A percentile compares a stretch with the other conserved stretches of the same genome.
These are phyloP conservation scores for Penicillium steckii DNA, from an alignment of 495 filamentous ascomycete species.

Conservation along the genomic window DNA sequence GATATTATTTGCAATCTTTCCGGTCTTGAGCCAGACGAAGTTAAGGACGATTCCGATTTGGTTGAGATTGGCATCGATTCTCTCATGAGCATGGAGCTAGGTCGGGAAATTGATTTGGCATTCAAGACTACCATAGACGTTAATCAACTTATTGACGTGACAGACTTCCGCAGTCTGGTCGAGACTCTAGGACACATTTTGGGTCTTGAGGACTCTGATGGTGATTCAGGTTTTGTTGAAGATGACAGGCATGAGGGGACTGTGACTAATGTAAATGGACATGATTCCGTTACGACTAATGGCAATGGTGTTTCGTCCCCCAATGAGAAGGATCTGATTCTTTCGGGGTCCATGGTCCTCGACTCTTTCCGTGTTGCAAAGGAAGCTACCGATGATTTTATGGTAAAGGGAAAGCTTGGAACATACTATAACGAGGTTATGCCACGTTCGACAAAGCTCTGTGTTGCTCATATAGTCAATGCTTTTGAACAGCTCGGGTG, in stretches of 20 bases:
- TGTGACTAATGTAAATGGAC: not conserved
- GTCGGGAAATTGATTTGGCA: conserved; percentile 35
- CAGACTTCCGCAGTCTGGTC: conserved; percentile 1
- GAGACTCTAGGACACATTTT: not conserved
- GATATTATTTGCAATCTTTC: conserved; percentile 30
- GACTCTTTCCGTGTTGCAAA: not conserved
- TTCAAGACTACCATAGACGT: conserved; percentile 35
- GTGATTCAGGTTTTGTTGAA: not conserved
- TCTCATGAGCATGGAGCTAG: conserved; percentile 51
- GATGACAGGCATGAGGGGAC: not conserved
- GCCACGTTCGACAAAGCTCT: conserved; percentile 19
- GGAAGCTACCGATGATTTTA: not conserved
- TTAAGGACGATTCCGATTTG: conserved; percentile 29
- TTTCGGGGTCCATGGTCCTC: not conserved
- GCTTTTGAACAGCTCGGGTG: conserved; percentile 45
- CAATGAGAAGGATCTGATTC: not conserved
- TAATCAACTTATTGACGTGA: conserved; percentile 28
- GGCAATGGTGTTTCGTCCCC: not conserved
- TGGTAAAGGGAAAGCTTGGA: not conserved
- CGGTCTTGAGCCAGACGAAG: conserved; percentile 33
- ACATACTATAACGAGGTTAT: not conserved
- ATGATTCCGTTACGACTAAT: not conserved
- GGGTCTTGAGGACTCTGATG: not conserved
- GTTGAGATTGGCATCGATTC: conserved; percentile 53
- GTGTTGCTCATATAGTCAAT: conserved; percentile 38